Conservation (phyloP, 805 yeast genomes). For the Kazachstania taianensis region DNA sequence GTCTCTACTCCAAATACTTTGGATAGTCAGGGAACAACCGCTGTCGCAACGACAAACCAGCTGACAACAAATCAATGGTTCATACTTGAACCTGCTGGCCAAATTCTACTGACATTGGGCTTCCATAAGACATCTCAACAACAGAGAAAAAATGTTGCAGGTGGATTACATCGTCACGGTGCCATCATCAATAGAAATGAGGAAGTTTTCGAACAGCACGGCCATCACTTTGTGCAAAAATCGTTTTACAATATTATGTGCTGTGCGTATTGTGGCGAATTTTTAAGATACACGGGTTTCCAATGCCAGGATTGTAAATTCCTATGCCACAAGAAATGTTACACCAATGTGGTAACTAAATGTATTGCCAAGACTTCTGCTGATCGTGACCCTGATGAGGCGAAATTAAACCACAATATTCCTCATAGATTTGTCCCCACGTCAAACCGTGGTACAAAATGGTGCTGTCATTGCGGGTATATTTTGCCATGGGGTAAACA, state of each 20-base stretch:
- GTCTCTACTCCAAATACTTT: slow-evolving; percentile 2
- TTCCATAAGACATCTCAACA: slow-evolving; percentile 60
- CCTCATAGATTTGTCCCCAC: slow-evolving; percentile 95
- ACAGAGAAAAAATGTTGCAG: slow-evolving; percentile 37
- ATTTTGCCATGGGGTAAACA: slow-evolving; percentile 91
- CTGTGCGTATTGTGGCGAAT: slow-evolving; percentile 96
- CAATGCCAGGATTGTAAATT: slow-evolving; percentile 82
- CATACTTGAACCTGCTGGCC: slow-evolving; percentile 89
- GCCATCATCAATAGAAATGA: slow-evolving; percentile 89
- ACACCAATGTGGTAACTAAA: slow-evolving; percentile 69
- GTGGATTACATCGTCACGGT: slow-evolving; percentile 88
- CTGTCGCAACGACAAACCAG: slow-evolving; percentile 4
- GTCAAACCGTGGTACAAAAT: slow-evolving; percentile 88
- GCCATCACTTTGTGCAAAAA: slow-evolving; percentile 92
- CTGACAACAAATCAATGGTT: slow-evolving; percentile 72
- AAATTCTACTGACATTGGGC: slow-evolving; percentile 64
- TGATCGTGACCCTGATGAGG: slow-evolving; percentile 60
- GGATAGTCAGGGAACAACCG: background rate
- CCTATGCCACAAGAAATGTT: slow-evolving; percentile 73
- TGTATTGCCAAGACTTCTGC: slow-evolving; percentile 71
- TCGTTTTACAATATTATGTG: slow-evolving; percentile 94
- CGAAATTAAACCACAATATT: slow-evolving; percentile 85
- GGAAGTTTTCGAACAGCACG: slow-evolving; percentile 87
- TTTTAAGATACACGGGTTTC: slow-evolving; percentile 74
- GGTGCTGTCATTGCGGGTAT: slow-evolving; percentile 99